A percentile compares a stretch with the other conserved stretches of the same genome.
These are phyloP conservation scores for Moesziomyces sp. DNA, from an alignment of 1,284 basidiomycete genomes.

Conservation along the genomic window DNA sequence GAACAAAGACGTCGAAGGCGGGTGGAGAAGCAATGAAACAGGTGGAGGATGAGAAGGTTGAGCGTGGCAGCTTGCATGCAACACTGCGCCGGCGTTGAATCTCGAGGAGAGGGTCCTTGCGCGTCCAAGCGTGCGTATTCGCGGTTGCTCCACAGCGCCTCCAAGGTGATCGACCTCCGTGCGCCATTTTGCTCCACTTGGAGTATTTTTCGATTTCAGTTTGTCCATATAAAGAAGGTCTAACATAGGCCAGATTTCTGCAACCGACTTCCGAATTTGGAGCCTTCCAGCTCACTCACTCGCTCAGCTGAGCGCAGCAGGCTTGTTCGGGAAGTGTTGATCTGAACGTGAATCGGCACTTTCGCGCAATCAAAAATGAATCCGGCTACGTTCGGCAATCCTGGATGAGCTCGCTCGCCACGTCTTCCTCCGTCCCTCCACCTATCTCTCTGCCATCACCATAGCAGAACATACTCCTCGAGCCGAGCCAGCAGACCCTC, in stretches of 20 bases:
- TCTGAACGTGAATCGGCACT: neutral
- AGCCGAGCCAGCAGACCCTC: too few species aligned
- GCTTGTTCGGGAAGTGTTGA: neutral
- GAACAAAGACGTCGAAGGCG: neutral
- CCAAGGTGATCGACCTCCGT: slow-evolving; percentile 40
- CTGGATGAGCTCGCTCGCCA: neutral
- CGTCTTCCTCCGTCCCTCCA: slow-evolving; percentile 2
- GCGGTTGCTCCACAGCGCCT: slow-evolving; percentile 15
- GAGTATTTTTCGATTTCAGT: neutral
- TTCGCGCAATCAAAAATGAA: neutral
- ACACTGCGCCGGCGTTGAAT: neutral
- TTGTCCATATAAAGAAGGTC: neutral
- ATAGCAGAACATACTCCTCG: neutral
- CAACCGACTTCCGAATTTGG: neutral
- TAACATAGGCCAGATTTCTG: neutral
- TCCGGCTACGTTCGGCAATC: slow-evolving; percentile 16
- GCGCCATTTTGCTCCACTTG: slow-evolving; percentile 14
- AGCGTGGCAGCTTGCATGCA: slow-evolving; percentile 4
- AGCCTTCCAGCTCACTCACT: slow-evolving; percentile 19
- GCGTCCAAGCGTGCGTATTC: slow-evolving; percentile 45
- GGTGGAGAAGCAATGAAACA: neutral
- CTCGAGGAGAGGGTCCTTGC: slow-evolving; percentile 44
- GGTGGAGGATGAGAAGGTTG: slow-evolving; percentile 8
- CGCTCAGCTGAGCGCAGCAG: neutral
- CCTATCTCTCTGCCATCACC: too few species aligned